Evolutionary conservation across 352 stramenopile species (phyloP), one percentile per base, ranked within the genome.

Genomic region (Phytophthora melonis): DNA sequence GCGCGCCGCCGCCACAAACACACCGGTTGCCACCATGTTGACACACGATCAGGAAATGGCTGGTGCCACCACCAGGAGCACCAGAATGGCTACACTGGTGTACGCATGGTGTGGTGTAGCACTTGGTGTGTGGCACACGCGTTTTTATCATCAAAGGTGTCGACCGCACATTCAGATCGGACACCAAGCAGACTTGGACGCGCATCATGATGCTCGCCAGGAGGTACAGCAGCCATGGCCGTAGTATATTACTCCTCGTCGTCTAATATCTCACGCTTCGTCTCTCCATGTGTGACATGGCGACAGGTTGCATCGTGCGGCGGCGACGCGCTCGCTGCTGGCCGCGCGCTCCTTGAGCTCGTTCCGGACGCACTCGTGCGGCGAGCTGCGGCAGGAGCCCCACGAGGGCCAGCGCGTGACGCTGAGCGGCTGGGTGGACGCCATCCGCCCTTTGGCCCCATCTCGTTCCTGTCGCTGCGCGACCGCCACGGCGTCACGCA

Each of bases 361-460:
- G 7, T 93, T 89, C 66, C 89, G 87, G 13, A 84, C 87, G 47
- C 89, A 94, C 70, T 94, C 84, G 32, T 96, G 89, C 47, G 88
- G 88, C 9, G 87, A 93, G 54, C 75, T 96, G 47, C 84, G 87
- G 30, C 70, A 84, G 25, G 75, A 93, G 30, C 66, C 63, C 9
- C 86, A 87, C 9, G 78, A 78, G 5, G 88, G 82, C 3, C 68
- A 88, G 27, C 78, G 78, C 58, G 88, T 97, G 57, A 82, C 82
- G 50, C 75, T 95, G 13, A 92, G 82, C 66, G 90, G 90, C 3
- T 97, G 90, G 90, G 84, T 97, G 19, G 85, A 97, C 41, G 83
- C 88, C 19, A 77, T 94, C 14, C 88, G 88, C 77, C 86, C 14
- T 94, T 93, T 30, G 91, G 91, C 0, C 86, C 84, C 18, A 89